A percentile compares a stretch with the other conserved stretches of the same genome.
Conservation (phyloP, 495 filamentous ascomycete genomes). For the Astrothelium macrocarpum region DNA sequence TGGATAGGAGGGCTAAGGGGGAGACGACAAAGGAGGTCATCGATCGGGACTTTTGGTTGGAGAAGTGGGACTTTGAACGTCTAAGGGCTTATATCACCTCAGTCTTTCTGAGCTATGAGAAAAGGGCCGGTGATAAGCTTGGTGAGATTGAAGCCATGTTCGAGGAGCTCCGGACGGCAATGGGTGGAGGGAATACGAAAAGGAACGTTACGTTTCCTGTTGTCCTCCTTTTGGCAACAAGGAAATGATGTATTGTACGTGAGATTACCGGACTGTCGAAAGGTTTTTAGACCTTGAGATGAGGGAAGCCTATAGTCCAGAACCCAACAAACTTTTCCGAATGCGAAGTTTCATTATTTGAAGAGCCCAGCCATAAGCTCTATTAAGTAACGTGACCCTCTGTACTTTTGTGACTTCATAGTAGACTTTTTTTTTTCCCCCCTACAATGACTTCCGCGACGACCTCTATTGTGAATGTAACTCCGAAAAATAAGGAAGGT, state of each 20-base stretch:
- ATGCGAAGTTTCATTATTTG: too few species aligned
- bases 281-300: too few species aligned
- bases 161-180: neutral
- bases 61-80: neutral
- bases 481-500: constrained; percentile 33
- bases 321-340: too few species aligned
- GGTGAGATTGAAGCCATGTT: neutral
- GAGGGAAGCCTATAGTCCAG: too few species aligned
- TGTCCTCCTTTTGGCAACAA: neutral
- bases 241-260: too few species aligned
- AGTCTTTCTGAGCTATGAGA: neutral
- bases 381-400: too few species aligned
- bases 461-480: too few species aligned
- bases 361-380: too few species aligned
- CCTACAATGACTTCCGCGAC: too few species aligned
- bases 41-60: neutral
- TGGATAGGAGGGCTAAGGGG: neutral
- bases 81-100: neutral
- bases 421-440: too few species aligned
- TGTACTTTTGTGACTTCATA: too few species aligned
- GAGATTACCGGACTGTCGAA: too few species aligned
- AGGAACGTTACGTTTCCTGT: neutral
- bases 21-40: constrained; percentile 1
- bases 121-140: neutral
- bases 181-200: neutral